phyloP scores from a whole-genome alignment of 306 rosid species.

The Cicer chorassanicum region DNA sequence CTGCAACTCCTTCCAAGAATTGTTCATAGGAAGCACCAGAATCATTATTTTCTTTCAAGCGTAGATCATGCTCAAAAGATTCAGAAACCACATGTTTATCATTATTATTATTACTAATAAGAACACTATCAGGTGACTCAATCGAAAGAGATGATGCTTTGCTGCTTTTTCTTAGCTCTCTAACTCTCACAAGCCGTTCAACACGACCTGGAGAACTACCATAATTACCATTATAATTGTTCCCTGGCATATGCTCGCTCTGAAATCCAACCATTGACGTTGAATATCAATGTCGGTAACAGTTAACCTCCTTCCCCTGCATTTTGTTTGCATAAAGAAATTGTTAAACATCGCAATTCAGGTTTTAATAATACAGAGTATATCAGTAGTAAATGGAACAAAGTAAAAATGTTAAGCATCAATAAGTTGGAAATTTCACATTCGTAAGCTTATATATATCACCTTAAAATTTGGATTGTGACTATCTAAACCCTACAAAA shows the following conservation, averaged over 20 bases:
- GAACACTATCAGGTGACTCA: slow-evolving; percentile 56
- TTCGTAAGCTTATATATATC: slow-evolving; percentile 5
- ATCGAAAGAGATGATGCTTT: slow-evolving; percentile 51
- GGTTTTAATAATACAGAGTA: slow-evolving; percentile 27
- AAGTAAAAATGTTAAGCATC: slow-evolving; percentile 2
- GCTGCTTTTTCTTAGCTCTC: slow-evolving; percentile 63
- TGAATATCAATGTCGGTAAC: slow-evolving; percentile 45
- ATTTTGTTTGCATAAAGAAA: slow-evolving; percentile 47
- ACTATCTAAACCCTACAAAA: too few species aligned
- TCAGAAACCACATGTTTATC: slow-evolving; percentile 49
- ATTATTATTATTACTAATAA: slow-evolving; percentile 21
- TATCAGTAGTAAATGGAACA: neutral
- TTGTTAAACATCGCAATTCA: slow-evolving; percentile 30
- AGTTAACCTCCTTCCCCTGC: slow-evolving; percentile 58
- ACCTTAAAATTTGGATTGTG: too few species aligned
- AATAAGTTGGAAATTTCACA: slow-evolving; percentile 24
- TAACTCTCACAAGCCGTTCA: slow-evolving; percentile 70
- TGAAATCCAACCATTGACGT: slow-evolving; percentile 56
- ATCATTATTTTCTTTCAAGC: slow-evolving; percentile 62
- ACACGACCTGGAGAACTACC: slow-evolving; percentile 56
- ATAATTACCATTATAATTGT: slow-evolving; percentile 60
- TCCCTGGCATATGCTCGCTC: slow-evolving; percentile 80
- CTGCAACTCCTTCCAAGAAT: slow-evolving; percentile 52
- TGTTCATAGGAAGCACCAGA: slow-evolving; percentile 47
- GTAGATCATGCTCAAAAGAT: slow-evolving; percentile 55